Percentiles rank a stretch among this genome's conserved stretches.
Evolutionary conservation across 805 yeast species (phyloP).

Genomic region (Metschnikowia bowlesiae): DNA sequence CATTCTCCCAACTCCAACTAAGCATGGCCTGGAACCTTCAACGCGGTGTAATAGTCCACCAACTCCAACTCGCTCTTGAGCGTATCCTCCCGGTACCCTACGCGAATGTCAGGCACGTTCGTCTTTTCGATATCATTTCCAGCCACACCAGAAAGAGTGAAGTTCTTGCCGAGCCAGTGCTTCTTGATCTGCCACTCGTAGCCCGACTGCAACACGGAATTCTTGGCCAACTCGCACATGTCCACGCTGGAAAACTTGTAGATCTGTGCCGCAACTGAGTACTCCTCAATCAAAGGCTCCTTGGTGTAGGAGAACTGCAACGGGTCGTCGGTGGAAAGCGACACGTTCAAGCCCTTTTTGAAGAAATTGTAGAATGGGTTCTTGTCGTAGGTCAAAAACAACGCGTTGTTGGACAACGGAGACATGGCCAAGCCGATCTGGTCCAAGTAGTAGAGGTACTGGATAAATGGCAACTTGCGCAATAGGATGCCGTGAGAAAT

Average conservation of each 20-base stretch:
- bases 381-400: slow-evolving; percentile 92
- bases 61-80: slow-evolving; percentile 65
- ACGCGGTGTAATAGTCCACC: slow-evolving; percentile 50
- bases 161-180: slow-evolving; percentile 87
- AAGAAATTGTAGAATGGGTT: slow-evolving; percentile 92
- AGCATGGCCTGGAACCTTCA: slow-evolving; percentile 5
- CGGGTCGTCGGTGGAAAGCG: slow-evolving; percentile 96
- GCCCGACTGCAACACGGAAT: slow-evolving; percentile 91
- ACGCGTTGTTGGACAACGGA: slow-evolving; percentile 93
- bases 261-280: slow-evolving; percentile 97
- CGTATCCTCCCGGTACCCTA: slow-evolving; percentile 80
- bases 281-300: slow-evolving; percentile 96
- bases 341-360: slow-evolving; percentile 89
- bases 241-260: slow-evolving; percentile 92
- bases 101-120: slow-evolving; percentile 88
- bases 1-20: neutral
- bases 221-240: slow-evolving; percentile 93
- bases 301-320: slow-evolving; percentile 94
- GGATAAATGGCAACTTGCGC: slow-evolving; percentile 92
- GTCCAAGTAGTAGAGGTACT: slow-evolving; percentile 86
- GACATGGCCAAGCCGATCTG: slow-evolving; percentile 99
- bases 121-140: slow-evolving; percentile 92
- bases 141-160: slow-evolving; percentile 53
- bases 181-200: slow-evolving; percentile 81
- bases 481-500: slow-evolving; percentile 93